phyloP scores from a whole-genome alignment of 768 basidiomycete genomes.

The Lactarius indigo region DNA sequence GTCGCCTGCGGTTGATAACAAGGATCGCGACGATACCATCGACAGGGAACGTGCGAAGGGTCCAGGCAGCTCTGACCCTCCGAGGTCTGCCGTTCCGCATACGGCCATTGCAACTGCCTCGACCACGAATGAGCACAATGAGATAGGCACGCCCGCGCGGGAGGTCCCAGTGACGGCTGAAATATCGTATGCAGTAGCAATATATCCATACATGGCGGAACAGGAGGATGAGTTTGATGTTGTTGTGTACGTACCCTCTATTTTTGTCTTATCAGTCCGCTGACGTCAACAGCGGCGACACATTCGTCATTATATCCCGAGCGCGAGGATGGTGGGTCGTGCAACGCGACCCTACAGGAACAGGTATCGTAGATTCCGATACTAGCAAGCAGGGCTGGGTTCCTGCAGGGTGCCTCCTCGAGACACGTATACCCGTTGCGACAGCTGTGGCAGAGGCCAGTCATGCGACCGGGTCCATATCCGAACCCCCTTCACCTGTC shows the following conservation, averaged over 20 bases:
- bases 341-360: constrained; percentile 86
- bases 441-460: constrained; percentile 82
- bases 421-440: constrained; percentile 88
- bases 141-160: constrained; percentile 28
- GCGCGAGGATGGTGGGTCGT: constrained; percentile 99
- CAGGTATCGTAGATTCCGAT: constrained; percentile 74
- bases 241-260: constrained; percentile 64
- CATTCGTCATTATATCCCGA: constrained; percentile 88
- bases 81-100: constrained; percentile 39
- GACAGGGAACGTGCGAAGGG: constrained; percentile 21
- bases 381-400: constrained; percentile 92
- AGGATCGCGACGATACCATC: constrained; percentile 42
- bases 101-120: constrained; percentile 24
- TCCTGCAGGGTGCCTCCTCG: constrained; percentile 93
- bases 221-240: constrained; percentile 99
- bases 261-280: constrained; percentile 12
- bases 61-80: constrained; percentile 20
- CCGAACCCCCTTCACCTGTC: constrained; percentile 34
- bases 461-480: constrained; percentile 46
- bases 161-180: constrained; percentile 40
- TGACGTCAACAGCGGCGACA: constrained; percentile 63
- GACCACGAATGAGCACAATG: constrained; percentile 26
- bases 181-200: constrained; percentile 93
- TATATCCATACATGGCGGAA: constrained; percentile 98
- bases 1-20: constrained; percentile 54